Evolutionary conservation across 495 filamentous ascomycete species (phyloP).

Genomic region (Acidomyces sp.): DNA sequence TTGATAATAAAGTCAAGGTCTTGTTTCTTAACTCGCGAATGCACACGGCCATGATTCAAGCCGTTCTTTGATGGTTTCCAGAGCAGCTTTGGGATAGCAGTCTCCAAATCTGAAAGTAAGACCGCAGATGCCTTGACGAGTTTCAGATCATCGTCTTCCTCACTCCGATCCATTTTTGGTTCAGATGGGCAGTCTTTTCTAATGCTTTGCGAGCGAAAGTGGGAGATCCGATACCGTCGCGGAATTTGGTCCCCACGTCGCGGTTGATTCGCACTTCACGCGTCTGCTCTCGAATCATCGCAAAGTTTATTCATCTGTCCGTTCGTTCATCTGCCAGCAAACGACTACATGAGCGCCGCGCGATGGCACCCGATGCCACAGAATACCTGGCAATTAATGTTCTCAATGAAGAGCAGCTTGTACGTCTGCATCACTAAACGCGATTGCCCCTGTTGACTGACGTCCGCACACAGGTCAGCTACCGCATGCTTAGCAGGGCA

Average conservation of each 20-base stretch:
- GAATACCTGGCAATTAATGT: conserved; percentile 62
- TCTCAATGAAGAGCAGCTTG: conserved; percentile 61
- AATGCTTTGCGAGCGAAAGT: background rate
- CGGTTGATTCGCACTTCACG: conserved; percentile 6
- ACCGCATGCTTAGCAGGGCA: conserved; percentile 65
- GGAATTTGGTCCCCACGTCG: conserved; percentile 1
- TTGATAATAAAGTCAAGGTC: conserved; percentile 24
- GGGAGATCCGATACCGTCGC: background rate
- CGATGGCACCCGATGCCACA: conserved; percentile 49
- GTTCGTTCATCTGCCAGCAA: too few relatives aligned
- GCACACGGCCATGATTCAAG: conserved; percentile 7
- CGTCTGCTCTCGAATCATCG: conserved; percentile 4
- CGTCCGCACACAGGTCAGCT: conserved; percentile 55
- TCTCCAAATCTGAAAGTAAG: conserved; percentile 21
- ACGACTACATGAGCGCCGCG: too few relatives aligned
- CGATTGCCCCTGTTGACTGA: conserved; percentile 4
- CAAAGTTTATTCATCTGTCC: too few relatives aligned
- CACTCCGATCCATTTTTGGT: conserved; percentile 7
- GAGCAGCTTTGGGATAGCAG: conserved; percentile 20
- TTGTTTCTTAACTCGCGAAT: conserved; percentile 16
- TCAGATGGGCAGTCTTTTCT: background rate
- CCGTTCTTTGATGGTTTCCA: conserved; percentile 11
- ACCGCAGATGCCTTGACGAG: conserved; percentile 23
- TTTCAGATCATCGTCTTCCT: conserved; percentile 28
- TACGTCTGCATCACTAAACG: conserved; percentile 35